Conservation (phyloP, 2,329 filamentous ascomycete genomes). For the Aotearoamyces nothofagi region DNA sequence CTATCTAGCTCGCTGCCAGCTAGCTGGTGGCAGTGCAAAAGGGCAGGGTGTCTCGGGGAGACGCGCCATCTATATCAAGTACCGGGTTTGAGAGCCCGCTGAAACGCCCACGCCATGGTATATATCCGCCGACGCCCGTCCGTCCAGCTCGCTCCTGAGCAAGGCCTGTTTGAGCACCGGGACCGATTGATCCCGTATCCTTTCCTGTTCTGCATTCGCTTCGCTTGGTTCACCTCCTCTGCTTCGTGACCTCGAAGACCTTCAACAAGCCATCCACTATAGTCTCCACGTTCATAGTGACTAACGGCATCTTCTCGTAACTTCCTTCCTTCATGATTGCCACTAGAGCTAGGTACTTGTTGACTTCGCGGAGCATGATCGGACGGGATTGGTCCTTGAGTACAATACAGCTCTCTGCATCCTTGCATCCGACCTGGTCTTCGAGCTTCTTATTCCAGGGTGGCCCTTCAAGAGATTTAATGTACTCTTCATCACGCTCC, state of each 20-base stretch:
- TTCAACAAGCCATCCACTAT: conserved; percentile 66
- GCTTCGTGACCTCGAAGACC: conserved; percentile 61
- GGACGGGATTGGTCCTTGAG: conserved; percentile 44
- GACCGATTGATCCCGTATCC: too few relatives aligned
- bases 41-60: too few relatives aligned
- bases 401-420: conserved; percentile 54
- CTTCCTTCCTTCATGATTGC: conserved; percentile 79
- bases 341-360: conserved; percentile 64
- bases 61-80: too few relatives aligned
- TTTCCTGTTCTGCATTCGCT: too few relatives aligned
- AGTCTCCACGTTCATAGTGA: conserved; percentile 77
- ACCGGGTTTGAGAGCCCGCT: too few relatives aligned
- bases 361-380: conserved; percentile 54
- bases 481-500: conserved; percentile 38
- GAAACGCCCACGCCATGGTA: too few relatives aligned
- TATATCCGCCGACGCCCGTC: too few relatives aligned
- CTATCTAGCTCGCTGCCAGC: too few relatives aligned
- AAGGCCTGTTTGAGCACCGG: too few relatives aligned
- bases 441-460: conserved; percentile 47
- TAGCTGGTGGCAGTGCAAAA: too few relatives aligned
- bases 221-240: too few relatives aligned
- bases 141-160: too few relatives aligned
- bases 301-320: conserved; percentile 68
- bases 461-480: conserved; percentile 38
- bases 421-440: conserved; percentile 49